phyloP scores from a whole-genome alignment of 164 flowering plant species.

The Piper betle region DNA sequence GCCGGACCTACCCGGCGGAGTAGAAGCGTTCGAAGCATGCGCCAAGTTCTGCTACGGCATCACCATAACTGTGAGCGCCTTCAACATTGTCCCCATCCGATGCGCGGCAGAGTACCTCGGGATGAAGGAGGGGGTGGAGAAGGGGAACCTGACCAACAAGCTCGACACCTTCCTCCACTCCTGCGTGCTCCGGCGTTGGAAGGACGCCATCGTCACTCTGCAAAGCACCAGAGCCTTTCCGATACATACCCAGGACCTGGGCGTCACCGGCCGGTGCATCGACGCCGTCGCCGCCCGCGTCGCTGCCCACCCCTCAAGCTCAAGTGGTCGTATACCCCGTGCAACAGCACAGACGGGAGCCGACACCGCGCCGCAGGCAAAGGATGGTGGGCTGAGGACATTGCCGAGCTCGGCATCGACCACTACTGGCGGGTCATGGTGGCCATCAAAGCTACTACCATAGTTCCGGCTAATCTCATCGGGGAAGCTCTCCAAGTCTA shows the following conservation, averaged over 20 bases:
- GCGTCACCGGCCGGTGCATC: slow-evolving; percentile 70
- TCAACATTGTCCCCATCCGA: slow-evolving; percentile 62
- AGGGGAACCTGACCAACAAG: slow-evolving; percentile 74
- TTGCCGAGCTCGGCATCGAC: slow-evolving; percentile 69
- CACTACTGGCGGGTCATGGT: slow-evolving; percentile 75
- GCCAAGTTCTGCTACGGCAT: slow-evolving; percentile 97
- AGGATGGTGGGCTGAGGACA: slow-evolving; percentile 92
- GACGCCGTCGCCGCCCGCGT: slow-evolving; percentile 59
- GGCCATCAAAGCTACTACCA: slow-evolving; percentile 60
- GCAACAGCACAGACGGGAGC: too few species aligned
- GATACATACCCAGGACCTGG: slow-evolving; percentile 69
- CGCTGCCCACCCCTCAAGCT: slow-evolving; percentile 44
- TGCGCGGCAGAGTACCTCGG: slow-evolving; percentile 89
- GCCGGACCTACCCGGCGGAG: slow-evolving; percentile 78
- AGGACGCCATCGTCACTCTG: slow-evolving; percentile 56
- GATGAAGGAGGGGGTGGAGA: slow-evolving; percentile 93
- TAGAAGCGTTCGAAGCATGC: slow-evolving; percentile 85
- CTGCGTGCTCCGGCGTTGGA: slow-evolving; percentile 86
- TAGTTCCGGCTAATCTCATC: slow-evolving; percentile 41
- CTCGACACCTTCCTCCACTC: slow-evolving; percentile 78
- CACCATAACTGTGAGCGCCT: slow-evolving; percentile 75
- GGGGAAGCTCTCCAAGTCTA: slow-evolving; percentile 80
- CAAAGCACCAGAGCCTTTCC: slow-evolving; percentile 63
- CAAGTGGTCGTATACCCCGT: too few species aligned
- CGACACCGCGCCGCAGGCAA: slow-evolving; percentile 16